Evolutionary conservation across 2,329 filamentous ascomycete genomes (phyloP).

Genomic region (Ophiosphaerella herpotricha): DNA sequence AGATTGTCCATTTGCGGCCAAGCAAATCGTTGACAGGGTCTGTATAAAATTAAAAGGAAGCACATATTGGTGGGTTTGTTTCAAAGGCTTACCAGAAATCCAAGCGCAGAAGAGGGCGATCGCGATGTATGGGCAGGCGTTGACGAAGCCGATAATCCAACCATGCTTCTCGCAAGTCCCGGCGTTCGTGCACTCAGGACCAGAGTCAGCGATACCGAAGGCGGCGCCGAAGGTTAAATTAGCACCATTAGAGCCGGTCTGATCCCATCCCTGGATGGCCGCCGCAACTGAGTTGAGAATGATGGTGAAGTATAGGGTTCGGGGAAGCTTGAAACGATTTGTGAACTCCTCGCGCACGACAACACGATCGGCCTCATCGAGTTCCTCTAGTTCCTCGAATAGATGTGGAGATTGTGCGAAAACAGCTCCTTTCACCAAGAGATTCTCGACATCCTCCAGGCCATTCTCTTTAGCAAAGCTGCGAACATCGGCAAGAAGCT

Average conservation of each 20-base stretch:
- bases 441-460: slow-evolving; percentile 60
- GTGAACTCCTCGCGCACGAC: slow-evolving; percentile 64
- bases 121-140: slow-evolving; percentile 37
- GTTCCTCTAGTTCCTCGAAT: slow-evolving; percentile 65
- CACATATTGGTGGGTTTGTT: too few species aligned
- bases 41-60: not conserved
- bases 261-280: slow-evolving; percentile 70
- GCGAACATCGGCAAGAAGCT: slow-evolving; percentile 62
- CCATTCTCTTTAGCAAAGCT: slow-evolving; percentile 64
- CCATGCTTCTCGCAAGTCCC: slow-evolving; percentile 37
- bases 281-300: slow-evolving; percentile 70
- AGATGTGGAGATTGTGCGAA: slow-evolving; percentile 70
- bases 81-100: slow-evolving; percentile 13
- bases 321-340: slow-evolving; percentile 65
- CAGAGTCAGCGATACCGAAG: slow-evolving; percentile 36
- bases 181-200: slow-evolving; percentile 22
- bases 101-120: slow-evolving; percentile 34
- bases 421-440: slow-evolving; percentile 64
- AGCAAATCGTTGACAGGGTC: slow-evolving; percentile 38
- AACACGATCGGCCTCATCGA: slow-evolving; percentile 65
- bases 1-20: slow-evolving; percentile 41
- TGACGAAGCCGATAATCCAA: slow-evolving; percentile 42
- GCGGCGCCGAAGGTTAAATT: slow-evolving; percentile 62
- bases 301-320: slow-evolving; percentile 67
- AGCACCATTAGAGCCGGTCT: slow-evolving; percentile 57